Evolutionary conservation across 2,329 filamentous ascomycete genomes (phyloP).

Genomic region (Nemania bipapillata): DNA sequence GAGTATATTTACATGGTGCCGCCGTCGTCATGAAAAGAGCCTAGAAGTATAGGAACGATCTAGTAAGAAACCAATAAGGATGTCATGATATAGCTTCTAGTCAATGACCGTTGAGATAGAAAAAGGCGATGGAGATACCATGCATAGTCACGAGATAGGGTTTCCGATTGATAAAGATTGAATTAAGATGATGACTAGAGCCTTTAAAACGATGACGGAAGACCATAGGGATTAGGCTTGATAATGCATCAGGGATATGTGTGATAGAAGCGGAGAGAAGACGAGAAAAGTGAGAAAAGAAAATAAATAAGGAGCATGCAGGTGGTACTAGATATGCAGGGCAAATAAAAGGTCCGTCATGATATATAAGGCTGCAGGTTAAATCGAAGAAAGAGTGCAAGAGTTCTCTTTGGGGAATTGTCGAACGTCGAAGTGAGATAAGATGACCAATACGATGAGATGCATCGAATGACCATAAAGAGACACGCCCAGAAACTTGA

Average conservation of each 20-base stretch:
- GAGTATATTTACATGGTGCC: not conserved
- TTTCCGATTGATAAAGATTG: no score
- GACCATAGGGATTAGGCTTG: not conserved
- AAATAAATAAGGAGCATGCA: not conserved
- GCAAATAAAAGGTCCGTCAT: not conserved
- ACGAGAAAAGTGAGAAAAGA: not conserved
- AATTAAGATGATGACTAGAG: not conserved
- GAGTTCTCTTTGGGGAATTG: not conserved
- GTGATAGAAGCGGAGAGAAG: not conserved
- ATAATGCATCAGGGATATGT: not conserved
- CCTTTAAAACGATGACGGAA: not conserved
- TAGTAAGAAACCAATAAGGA: not conserved
- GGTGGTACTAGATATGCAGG: not conserved
- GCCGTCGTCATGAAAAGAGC: no score
- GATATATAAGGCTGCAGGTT: not conserved
- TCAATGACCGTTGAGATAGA: not conserved
- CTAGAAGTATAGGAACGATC: no score
- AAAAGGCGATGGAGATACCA: no score
- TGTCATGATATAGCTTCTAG: not conserved
- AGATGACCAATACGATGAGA: constrained; percentile 1
- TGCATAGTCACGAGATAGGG: not conserved
- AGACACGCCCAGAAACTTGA: not conserved
- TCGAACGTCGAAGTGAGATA: not conserved
- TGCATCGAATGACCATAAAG: not conserved
- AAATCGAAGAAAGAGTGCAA: not conserved